Base-by-base conservation (phyloP, 257 asterid species). In the Primulina eburnea region DNA sequence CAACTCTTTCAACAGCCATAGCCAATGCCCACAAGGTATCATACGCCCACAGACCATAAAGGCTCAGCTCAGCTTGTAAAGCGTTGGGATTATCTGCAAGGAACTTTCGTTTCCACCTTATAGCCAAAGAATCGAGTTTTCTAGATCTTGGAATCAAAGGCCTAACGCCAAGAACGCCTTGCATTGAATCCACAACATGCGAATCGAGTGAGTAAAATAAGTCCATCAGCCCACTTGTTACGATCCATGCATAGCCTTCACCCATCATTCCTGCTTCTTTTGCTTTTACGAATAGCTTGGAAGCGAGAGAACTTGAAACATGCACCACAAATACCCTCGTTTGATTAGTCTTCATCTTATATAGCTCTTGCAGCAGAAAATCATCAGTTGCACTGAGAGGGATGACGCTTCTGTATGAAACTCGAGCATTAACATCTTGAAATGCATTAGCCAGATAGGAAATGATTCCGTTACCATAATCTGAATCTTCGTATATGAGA, bases 1-100 rank as follows among this genome's bases (percentile, higher is more conserved):
- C 0, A 3, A 28, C 30, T 28, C 30, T 28, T 3, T 28, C 84
- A 6, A 71, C 75, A n/a, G 85, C 83, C 72, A 61, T 75, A 30
- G 85, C 79, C 65, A 78, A 73, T 21, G 83, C 85, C 65, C 65
- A 53, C n/a, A 74, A 38, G 17, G 76, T 73, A 65, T 81, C 85
- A 57, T 78, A 81, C 10, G 82, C 85, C 81, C 81, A 72, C 61
- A 75, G 56, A 5, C 83, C 77, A 11, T 66, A 56, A 61, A 69
- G 32, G 66, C 72, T 78, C 26, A 75, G 24, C n/a, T 73, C 70
- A 57, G 71, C 72, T 56, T 12, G 52, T 17, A 52, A 38, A 53
- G 32, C 10, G 57, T 71, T 70, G 16, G 69, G 65, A 16, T 43
- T 71, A 10, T 63, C 68, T 43, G 24, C 37, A 2, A 38, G 26